Conservation (phyloP, 2,329 filamentous ascomycete genomes). For the Aureobasidium subglaciale region DNA sequence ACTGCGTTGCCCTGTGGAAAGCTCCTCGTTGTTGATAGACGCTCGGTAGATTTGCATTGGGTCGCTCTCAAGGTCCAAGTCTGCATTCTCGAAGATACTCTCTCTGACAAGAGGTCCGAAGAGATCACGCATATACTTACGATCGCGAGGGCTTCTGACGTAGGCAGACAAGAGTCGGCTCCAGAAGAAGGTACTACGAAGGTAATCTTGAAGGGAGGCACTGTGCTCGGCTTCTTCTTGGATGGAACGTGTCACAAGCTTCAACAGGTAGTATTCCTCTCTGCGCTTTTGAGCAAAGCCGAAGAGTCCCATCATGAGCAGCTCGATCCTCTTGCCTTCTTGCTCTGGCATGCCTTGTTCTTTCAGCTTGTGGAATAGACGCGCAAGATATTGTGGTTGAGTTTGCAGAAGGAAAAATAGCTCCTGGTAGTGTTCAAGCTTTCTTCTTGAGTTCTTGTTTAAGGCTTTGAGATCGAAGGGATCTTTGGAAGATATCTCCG, state of each 20-base stretch:
- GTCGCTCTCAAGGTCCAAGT: conserved; percentile 89
- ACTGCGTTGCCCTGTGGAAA: conserved; percentile 81
- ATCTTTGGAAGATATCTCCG: conserved; percentile 80
- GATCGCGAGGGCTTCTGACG: conserved; percentile 80
- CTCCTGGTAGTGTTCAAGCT: conserved; percentile 94
- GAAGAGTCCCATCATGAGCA: conserved; percentile 92
- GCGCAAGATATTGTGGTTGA: conserved; percentile 86
- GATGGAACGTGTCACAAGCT: conserved; percentile 74
- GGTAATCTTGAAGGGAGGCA: conserved; percentile 69
- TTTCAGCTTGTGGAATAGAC: conserved; percentile 75
- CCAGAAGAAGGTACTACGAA: conserved; percentile 91
- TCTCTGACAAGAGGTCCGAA: conserved; percentile 80
- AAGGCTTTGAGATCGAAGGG: conserved; percentile 94
- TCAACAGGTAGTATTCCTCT: conserved; percentile 94
- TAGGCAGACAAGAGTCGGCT: conserved; percentile 79
- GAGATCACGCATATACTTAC: conserved; percentile 84
- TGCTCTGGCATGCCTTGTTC: conserved; percentile 82
- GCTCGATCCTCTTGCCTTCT: conserved; percentile 85
- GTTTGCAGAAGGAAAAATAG: conserved; percentile 97
- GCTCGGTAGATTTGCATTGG: conserved; percentile 95
- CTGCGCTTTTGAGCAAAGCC: conserved; percentile 94
- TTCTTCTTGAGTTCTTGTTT: conserved; percentile 92
- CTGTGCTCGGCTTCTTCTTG: conserved; percentile 77
- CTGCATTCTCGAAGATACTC: conserved; percentile 86
- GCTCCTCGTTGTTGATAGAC: conserved; percentile 93